Evolutionary conservation across 208 protist genomes (phyloP).

Genomic region (Leishmania tarentolae): DNA sequence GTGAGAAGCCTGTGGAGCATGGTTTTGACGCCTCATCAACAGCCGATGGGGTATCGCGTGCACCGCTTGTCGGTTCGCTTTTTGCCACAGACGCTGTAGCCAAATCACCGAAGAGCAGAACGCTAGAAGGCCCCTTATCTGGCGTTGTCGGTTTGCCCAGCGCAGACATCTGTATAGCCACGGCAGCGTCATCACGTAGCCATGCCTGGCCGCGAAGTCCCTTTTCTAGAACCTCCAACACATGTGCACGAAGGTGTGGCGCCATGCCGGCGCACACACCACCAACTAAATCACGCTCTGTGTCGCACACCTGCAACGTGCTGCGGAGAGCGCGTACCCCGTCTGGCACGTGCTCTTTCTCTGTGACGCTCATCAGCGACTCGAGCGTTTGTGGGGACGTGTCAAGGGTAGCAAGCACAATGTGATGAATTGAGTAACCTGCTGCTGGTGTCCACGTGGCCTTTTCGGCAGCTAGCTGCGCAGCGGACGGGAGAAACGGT

Average conservation of each 20-base stretch:
- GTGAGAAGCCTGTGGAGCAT: slow-evolving; percentile 5
- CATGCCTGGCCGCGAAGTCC: slow-evolving; percentile 51
- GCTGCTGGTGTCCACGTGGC: slow-evolving; percentile 35
- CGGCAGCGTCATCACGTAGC: slow-evolving; percentile 21
- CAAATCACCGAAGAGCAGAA: slow-evolving; percentile 23
- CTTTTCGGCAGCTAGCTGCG: slow-evolving; percentile 43
- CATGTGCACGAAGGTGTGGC: slow-evolving; percentile 49
- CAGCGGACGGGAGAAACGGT: slow-evolving; percentile 23
- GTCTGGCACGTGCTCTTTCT: slow-evolving; percentile 37
- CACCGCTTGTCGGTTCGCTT: background rate
- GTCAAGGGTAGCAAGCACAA: slow-evolving; percentile 28
- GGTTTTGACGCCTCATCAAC: background rate
- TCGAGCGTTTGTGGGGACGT: slow-evolving; percentile 9
- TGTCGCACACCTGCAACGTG: slow-evolving; percentile 48
- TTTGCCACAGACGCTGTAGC: background rate
- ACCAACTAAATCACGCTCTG: slow-evolving; percentile 54
- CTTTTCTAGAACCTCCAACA: slow-evolving; percentile 42
- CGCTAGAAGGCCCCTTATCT: slow-evolving; percentile 24
- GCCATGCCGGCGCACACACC: slow-evolving; percentile 48
- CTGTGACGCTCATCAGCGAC: slow-evolving; percentile 25
- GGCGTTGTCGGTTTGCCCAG: slow-evolving; percentile 27
- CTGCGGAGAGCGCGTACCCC: slow-evolving; percentile 48
- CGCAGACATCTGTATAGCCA: slow-evolving; percentile 11
- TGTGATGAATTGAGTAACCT: slow-evolving; percentile 41
- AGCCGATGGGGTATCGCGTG: background rate